Conservation (phyloP, 1,284 basidiomycete species). For the Fomitopsis palustris region DNA sequence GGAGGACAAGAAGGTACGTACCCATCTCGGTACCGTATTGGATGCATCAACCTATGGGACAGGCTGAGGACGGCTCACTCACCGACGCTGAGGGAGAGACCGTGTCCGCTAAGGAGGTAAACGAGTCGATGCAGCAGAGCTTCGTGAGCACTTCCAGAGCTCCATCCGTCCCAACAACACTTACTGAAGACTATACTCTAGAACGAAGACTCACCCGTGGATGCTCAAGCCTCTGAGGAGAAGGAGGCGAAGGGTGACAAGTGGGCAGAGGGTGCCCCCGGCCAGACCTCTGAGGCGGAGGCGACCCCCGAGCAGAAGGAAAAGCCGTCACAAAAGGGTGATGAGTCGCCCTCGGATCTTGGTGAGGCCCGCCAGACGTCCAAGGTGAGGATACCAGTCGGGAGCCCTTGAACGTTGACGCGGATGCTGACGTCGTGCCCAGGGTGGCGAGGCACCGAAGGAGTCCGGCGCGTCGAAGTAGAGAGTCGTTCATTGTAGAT, state of each 20-base stretch:
- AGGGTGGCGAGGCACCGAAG: constrained; percentile 24
- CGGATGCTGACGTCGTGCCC: background rate
- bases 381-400: constrained; percentile 8
- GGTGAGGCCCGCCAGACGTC: constrained; percentile 14
- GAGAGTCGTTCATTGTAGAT: background rate
- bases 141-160: constrained; percentile 17
- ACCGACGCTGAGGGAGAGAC: constrained; percentile 32
- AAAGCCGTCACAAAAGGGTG: constrained; percentile 13
- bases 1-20: constrained; percentile 11
- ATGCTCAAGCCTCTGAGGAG: constrained; percentile 17
- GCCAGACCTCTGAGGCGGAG: constrained; percentile 18
- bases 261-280: constrained; percentile 16
- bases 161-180: background rate
- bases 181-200: background rate
- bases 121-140: constrained; percentile 31
- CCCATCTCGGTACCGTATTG: background rate
- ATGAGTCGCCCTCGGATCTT: constrained; percentile 14
- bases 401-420: background rate
- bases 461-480: constrained; percentile 8
- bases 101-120: constrained; percentile 31
- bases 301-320: constrained; percentile 20
- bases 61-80: constrained; percentile 5
- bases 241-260: constrained; percentile 14
- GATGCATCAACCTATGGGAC: background rate
- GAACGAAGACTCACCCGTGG: constrained; percentile 16